Conservation (phyloP, 192 early-diverging fungal genomes). For the Globomyces pollinis-pini region DNA sequence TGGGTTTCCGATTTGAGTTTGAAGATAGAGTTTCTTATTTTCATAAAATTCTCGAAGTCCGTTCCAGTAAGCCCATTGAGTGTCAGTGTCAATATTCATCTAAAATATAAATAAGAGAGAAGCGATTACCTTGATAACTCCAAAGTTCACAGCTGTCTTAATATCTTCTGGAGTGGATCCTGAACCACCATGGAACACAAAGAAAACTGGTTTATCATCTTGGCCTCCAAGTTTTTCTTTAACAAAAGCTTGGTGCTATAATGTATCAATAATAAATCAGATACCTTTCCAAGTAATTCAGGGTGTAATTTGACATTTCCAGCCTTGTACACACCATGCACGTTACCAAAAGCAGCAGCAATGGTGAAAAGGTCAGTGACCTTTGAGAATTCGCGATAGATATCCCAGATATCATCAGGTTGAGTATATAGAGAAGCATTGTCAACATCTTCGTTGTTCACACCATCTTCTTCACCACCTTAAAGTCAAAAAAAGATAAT, state of each 20-base stretch:
- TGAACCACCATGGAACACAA: constrained; percentile 98
- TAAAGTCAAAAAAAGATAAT: constrained; percentile 47
- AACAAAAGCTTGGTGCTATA: constrained; percentile 81
- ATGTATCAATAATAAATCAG: too few species aligned
- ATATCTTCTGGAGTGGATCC: constrained; percentile 77
- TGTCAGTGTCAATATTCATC: constrained; percentile 99
- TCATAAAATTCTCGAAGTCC: constrained; percentile 82
- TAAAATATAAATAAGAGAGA: too few species aligned
- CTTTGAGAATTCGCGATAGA: constrained; percentile 80
- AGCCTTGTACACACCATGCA: constrained; percentile 90
- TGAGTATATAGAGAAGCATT: constrained; percentile 88
- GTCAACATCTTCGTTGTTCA: constrained; percentile 90
- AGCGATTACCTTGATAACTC: constrained; percentile 97
- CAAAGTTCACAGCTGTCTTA: constrained; percentile 66
- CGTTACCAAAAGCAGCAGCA: constrained; percentile 92
- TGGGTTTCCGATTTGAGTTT: constrained; percentile 91
- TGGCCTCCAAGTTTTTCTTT: constrained; percentile 53
- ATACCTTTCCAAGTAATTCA: constrained; percentile 83
- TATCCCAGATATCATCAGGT: constrained; percentile 92
- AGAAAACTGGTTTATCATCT: constrained; percentile 75
- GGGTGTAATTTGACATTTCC: constrained; percentile 94
- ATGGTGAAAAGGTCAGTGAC: constrained; percentile 88
- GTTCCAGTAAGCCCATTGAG: constrained; percentile 83
- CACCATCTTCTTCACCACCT: constrained; percentile 97
- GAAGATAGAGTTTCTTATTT: constrained; percentile 79